phyloP scores from a whole-genome alignment of 1,284 basidiomycete genomes.

The Wallemia mellicola region DNA sequence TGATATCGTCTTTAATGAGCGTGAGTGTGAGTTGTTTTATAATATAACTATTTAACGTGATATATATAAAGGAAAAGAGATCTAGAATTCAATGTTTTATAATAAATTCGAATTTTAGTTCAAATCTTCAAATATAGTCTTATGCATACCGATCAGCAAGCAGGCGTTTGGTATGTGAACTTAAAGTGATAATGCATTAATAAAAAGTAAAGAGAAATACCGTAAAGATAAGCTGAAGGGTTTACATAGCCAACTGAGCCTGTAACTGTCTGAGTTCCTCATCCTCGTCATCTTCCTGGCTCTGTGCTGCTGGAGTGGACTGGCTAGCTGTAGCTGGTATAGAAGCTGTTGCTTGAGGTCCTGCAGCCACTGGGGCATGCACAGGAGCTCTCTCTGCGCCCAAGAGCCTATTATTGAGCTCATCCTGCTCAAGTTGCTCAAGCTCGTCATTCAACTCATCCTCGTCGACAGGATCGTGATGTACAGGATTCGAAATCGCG shows the following conservation, averaged over 20 bases:
- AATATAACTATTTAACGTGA: too few relatives aligned
- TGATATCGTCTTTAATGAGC: neutral
- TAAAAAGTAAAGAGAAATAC: too few relatives aligned
- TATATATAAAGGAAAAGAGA: too few relatives aligned
- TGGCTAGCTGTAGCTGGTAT: constrained; percentile 23
- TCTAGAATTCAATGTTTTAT: too few relatives aligned
- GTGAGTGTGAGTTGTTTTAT: too few relatives aligned
- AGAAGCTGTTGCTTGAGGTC: constrained; percentile 4
- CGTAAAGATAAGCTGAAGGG: too few relatives aligned
- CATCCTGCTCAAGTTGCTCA: constrained; percentile 68
- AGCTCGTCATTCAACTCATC: constrained; percentile 59
- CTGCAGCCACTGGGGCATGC: constrained; percentile 31
- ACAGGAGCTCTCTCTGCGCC: constrained; percentile 73
- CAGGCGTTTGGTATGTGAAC: too few relatives aligned
- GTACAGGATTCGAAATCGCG: constrained; percentile 56
- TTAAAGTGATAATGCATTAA: too few relatives aligned
- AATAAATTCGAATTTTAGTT: too few relatives aligned
- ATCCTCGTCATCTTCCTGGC: constrained; percentile 73
- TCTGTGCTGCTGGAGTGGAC: constrained; percentile 19
- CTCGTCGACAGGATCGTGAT: constrained; percentile 19
- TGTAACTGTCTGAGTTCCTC: constrained; percentile 71
- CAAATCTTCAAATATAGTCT: too few relatives aligned
- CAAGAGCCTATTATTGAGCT: constrained; percentile 56
- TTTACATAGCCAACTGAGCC: constrained; percentile 58
- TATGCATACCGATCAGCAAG: too few relatives aligned